Conservation (phyloP, 352 stramenopile species). For the Achlya hypogyna region DNA sequence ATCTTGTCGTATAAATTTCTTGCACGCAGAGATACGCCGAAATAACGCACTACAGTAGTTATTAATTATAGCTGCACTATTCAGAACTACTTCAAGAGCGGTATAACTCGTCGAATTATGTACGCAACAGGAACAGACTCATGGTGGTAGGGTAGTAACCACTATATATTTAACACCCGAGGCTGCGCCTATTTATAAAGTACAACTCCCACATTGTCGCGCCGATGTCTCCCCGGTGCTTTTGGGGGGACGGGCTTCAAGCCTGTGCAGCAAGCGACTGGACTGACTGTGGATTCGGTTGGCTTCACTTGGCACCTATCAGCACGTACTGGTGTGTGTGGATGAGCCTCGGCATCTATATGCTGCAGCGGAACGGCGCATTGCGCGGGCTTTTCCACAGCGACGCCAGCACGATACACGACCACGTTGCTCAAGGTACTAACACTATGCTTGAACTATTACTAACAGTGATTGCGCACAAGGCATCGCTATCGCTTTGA, state of each 20-base stretch:
- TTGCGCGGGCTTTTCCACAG: not conserved
- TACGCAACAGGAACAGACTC: too few relatives aligned
- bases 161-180: too few relatives aligned
- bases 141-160: too few relatives aligned
- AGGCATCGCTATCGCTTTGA: not conserved
- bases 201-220: too few relatives aligned
- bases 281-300: not conserved
- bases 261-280: not conserved
- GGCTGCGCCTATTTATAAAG: too few relatives aligned
- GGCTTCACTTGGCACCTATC: not conserved
- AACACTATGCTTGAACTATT: not conserved
- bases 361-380: not conserved
- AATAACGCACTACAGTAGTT: too few relatives aligned
- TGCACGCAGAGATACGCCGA: too few relatives aligned
- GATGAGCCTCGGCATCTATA: not conserved
- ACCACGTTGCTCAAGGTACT: not conserved
- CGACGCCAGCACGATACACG: not conserved
- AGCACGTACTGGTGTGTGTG: not conserved
- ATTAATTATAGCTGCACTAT: too few relatives aligned
- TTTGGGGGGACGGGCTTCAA: not conserved
- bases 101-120: too few relatives aligned
- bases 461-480: not conserved
- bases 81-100: too few relatives aligned
- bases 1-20: too few relatives aligned
- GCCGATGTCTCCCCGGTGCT: not conserved